Evolutionary conservation across 2,329 filamentous ascomycete species (phyloP), one percentile per base, ranked within the genome.

Genomic region (Alternaria angustiovoidea): DNA sequence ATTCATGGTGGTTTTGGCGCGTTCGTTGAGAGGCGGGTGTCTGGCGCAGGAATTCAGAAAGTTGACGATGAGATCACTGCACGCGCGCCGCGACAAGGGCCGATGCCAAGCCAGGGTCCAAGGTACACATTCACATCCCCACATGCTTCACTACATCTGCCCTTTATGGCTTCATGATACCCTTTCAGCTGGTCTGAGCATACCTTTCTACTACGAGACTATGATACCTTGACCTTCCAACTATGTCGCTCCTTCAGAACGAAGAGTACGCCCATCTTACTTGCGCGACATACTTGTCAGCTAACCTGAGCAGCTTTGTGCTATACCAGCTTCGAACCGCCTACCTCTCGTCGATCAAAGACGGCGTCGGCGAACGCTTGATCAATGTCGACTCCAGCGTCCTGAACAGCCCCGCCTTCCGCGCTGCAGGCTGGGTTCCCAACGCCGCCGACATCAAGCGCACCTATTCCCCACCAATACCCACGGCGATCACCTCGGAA

Each of bases 401-500:
- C 72, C 83, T 95, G 64, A 94, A 93, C 75, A 91, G 91, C 28
- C 88, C 89, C 2, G 89, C 91, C 30, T 95, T 94, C 82, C 93
- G 93, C 79, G 88, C 91, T 51, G 91, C 91, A 62, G 92, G 92
- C 66, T 95, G 92, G 92, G 86, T 88, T 43, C 83, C 89, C 49
- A 91, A 91, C 72, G 87, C 89, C 9, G 86, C 89, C 18, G 89
- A 93, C 65, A 88, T 91, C 76, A 94, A 94, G 79, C 88, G 92
- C 69, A 94, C 91, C 47, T 91, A 96, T 78, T 95, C 92, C 3
- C 92, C 92, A 20, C 91, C 92, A 1, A 96, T 96, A 57, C 92
- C 92, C 9, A 94, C 92, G 4, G 91, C 90, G 14, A 87, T 93
- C 62, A 89, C 91, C 30, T 91, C 90, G 47, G 92, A 95, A 75